Evolutionary conservation across 805 yeast genomes (phyloP).

Genomic region (Metschnikowia continentalis): DNA sequence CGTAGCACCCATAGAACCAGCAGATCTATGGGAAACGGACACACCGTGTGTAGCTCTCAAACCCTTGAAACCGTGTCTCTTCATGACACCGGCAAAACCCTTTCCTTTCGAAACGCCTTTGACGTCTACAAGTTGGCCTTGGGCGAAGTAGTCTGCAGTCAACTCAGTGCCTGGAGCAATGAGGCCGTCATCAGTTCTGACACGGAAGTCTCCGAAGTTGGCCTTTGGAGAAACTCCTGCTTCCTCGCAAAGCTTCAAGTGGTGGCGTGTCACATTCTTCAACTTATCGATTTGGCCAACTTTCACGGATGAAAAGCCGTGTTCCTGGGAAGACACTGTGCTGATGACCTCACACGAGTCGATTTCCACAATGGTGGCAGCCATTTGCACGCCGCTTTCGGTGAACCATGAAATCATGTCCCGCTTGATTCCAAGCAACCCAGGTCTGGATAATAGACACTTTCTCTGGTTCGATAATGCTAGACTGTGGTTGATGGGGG

Average conservation of each 20-base stretch:
- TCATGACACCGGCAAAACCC: constrained; percentile 98
- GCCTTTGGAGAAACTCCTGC: constrained; percentile 84
- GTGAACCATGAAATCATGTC: constrained; percentile 90
- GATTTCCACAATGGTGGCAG: constrained; percentile 85
- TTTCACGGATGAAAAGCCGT: constrained; percentile 84
- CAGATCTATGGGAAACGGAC: constrained; percentile 86
- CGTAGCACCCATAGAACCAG: constrained; percentile 95
- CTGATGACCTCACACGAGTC: constrained; percentile 82
- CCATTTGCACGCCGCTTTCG: constrained; percentile 61
- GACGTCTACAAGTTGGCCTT: constrained; percentile 81
- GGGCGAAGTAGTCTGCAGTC: constrained; percentile 76
- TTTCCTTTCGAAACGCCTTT: constrained; percentile 83
- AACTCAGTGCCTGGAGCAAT: constrained; percentile 75
- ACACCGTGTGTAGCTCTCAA: constrained; percentile 94
- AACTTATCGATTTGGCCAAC: constrained; percentile 77
- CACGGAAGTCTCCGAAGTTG: constrained; percentile 72
- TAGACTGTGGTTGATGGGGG: constrained; percentile 60
- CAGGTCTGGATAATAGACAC: constrained; percentile 73
- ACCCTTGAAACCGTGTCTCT: constrained; percentile 87
- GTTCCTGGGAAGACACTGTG: constrained; percentile 62
- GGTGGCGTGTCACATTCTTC: constrained; percentile 50
- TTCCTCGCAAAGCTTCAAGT: constrained; percentile 72
- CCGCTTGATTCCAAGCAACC: constrained; percentile 74
- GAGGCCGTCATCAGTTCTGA: constrained; percentile 60
- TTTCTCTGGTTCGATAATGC: constrained; percentile 68